These are phyloP conservation scores for Anisodus tanguticus DNA, from an alignment of 257 asterid genomes.

Conservation along the genomic window DNA sequence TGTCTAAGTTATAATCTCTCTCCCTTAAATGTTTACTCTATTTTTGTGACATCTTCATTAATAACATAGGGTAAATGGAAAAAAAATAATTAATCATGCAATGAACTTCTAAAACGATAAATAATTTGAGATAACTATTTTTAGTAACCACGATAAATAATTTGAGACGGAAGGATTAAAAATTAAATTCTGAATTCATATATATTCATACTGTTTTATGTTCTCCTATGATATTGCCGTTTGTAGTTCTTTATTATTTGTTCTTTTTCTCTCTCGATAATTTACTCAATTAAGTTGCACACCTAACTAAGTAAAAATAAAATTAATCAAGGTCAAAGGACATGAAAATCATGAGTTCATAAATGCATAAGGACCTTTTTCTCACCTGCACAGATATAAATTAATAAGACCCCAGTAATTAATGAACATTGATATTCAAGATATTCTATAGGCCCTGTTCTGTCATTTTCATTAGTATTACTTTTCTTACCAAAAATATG, in stretches of 20 bases:
- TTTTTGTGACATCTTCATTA: no score
- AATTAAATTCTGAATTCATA: neutral
- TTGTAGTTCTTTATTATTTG: neutral
- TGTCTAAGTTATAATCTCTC: no score
- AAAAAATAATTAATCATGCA: no score
- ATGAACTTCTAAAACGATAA: no score
- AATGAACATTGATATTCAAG: slow-evolving; percentile 10
- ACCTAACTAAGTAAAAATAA: neutral
- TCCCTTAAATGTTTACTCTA: no score
- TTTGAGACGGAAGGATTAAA: no score
- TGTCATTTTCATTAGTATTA: neutral
- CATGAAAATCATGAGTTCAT: neutral
- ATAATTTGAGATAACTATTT: no score
- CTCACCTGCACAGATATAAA: neutral
- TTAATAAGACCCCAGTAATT: neutral
- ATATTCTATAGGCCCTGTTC: neutral
- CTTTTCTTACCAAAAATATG: neutral
- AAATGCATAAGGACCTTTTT: slow-evolving; percentile 12
- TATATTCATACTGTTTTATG: neutral
- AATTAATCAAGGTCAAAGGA: neutral
- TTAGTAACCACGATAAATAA: no score
- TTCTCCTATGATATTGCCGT: no score
- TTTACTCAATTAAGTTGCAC: neutral
- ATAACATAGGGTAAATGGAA: no score
- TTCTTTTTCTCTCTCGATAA: neutral